Conservation (phyloP, 2,329 filamentous ascomycete genomes). For the Tolypocladium sp. region DNA sequence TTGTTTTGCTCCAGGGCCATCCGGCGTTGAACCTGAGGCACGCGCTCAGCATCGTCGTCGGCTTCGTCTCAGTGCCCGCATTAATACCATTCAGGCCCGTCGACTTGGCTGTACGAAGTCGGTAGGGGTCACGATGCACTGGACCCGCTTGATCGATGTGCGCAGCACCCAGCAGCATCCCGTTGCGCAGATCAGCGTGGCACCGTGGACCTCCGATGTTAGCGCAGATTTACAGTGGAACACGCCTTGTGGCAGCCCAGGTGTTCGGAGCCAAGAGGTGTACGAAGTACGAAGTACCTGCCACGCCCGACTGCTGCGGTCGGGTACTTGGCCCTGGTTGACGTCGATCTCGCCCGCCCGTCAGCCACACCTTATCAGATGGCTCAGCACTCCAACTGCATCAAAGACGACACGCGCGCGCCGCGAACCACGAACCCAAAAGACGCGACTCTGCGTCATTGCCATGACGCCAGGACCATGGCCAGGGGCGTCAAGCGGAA, state of each 20-base stretch:
- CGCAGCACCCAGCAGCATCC: background rate
- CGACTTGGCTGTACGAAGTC: background rate
- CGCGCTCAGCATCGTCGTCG: background rate
- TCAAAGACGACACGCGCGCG: background rate
- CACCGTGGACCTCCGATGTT: background rate
- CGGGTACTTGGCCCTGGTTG: background rate
- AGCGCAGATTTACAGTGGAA: background rate
- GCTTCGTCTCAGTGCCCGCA: background rate
- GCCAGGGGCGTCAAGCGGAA: slow-evolving; percentile 17
- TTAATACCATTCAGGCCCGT: background rate
- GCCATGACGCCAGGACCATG: slow-evolving; percentile 12
- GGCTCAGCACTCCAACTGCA: background rate
- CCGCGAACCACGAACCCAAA: background rate
- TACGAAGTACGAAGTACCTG: background rate
- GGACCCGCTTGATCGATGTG: background rate
- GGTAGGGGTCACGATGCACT: background rate
- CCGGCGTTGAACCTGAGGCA: background rate
- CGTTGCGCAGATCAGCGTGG: background rate
- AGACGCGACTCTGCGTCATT: background rate
- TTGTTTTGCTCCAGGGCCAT: background rate
- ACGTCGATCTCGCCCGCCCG: background rate
- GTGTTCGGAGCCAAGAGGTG: background rate
- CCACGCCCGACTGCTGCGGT: background rate
- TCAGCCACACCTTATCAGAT: background rate
- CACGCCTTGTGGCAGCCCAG: background rate